Evolutionary conservation across 108 stramenopile genomes (phyloP), one percentile per base, ranked within the genome.

Genomic region (Aurantiochytrium sp.): DNA sequence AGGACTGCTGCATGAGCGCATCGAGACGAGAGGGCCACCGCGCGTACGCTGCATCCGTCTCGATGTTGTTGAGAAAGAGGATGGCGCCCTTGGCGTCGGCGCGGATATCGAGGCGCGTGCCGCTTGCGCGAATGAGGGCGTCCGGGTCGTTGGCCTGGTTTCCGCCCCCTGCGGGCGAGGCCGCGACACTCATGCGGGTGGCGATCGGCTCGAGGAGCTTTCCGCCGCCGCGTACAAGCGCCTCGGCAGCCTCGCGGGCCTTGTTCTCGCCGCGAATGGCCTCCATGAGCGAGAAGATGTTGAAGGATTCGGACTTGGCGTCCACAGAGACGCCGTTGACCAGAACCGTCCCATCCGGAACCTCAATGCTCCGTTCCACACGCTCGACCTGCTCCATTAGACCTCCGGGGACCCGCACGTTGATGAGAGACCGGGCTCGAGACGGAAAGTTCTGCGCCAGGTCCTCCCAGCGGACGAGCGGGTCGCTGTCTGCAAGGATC

Each of bases 41-140:
- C 42, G 45, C 32, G 90, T 92, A 93, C 41, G 15, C 34, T 4
- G 45, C 39, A 50, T 93, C 93, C 31, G 53, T 85, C 91, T 94
- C 93, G 5, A 94, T 50, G 69, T 94, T 89, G 89, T 93, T 94
- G n/a, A 93, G 86, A 68, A 88, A 94, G 27, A 65, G 24, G 42
- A 93, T 54, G 37, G 54, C 88, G 37, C 42, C 45, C 24, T 73
- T 87, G n/a, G 85, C 53, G 27, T 86, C 89, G 30, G 30, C 8
- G 3, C 68, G 53, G n/a, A 90, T 8, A 87, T 90, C 92, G 21
- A 89, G 85, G 21, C 85, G 65, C 32, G 52, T 41, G 24, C 8
- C 36, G 10, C 21, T 37, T 53, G 10, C 24, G 8, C 30, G 32
- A 27, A 37, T 30, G 24, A 65, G 85, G 4, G 52, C 4, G 8